Evolutionary conservation across 2,329 filamentous ascomycete species (phyloP).

Genomic region (Fusarium phyllophilum): DNA sequence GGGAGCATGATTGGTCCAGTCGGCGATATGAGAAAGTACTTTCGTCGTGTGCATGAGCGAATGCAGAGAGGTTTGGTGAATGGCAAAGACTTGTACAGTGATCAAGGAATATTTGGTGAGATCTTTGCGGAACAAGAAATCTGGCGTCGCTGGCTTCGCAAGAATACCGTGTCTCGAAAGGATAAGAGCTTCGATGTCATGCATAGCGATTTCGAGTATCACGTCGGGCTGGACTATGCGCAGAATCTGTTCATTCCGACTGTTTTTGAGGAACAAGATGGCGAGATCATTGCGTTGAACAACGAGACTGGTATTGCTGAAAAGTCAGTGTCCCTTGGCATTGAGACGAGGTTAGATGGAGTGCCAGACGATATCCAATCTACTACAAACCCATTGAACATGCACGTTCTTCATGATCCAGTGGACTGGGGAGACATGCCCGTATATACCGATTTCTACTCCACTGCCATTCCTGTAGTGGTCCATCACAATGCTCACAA

Average conservation of each 20-base stretch:
- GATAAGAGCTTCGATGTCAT: neutral
- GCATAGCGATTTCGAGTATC: conserved; percentile 29
- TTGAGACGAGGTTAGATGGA: conserved; percentile 2
- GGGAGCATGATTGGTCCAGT: conserved; percentile 44
- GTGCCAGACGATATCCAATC: conserved; percentile 21
- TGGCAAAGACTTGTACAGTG: conserved; percentile 27
- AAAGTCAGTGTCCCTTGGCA: neutral
- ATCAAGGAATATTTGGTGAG: conserved; percentile 45
- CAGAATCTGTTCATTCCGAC: conserved; percentile 35
- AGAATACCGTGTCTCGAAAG: accelerated
- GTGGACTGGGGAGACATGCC: conserved; percentile 36
- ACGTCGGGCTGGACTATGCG: conserved; percentile 33
- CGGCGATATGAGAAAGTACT: conserved; percentile 34
- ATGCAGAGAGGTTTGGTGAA: conserved; percentile 26
- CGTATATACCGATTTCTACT: conserved; percentile 33
- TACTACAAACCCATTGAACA: neutral
- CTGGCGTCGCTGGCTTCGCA: conserved; percentile 13
- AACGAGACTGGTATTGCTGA: conserved; percentile 15
- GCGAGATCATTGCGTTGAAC: conserved; percentile 19
- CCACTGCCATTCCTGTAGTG: conserved; percentile 25
- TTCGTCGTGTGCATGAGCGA: conserved; percentile 33
- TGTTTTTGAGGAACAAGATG: conserved; percentile 34
- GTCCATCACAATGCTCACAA: conserved; percentile 39
- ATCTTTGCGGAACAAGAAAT: conserved; percentile 44
- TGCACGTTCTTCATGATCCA: accelerated